Evolutionary conservation across 371 early-diverging fungal genomes (phyloP).

Genomic region (Mortierella polycephala): DNA sequence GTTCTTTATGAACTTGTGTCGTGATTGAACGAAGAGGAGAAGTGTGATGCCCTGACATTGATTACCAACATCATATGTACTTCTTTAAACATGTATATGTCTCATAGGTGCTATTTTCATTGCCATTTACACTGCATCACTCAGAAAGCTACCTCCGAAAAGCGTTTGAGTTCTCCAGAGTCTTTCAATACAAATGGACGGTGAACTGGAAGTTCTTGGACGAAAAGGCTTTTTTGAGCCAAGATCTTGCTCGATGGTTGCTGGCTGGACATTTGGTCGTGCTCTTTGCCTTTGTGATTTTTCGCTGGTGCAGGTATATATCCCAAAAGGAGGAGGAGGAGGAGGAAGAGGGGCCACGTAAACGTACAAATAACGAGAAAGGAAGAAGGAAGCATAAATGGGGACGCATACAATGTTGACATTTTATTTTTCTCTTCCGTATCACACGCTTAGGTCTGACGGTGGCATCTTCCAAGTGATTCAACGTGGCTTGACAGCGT

Average conservation of each 20-base stretch:
- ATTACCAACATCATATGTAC: background rate
- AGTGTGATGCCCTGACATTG: background rate
- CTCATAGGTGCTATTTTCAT: constrained; percentile 66
- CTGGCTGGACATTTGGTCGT: constrained; percentile 69
- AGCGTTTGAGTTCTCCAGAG: constrained; percentile 89
- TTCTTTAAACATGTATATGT: background rate
- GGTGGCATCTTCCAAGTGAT: constrained; percentile 66
- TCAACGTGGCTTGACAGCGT: constrained; percentile 55
- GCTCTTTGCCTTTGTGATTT: constrained; percentile 67
- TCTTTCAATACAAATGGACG: constrained; percentile 91
- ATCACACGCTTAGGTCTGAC: constrained; percentile 39
- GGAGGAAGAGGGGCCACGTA: background rate
- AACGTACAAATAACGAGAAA: background rate
- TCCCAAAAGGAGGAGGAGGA: background rate
- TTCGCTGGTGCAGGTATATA: constrained; percentile 62
- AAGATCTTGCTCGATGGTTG: constrained; percentile 67
- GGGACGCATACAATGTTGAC: background rate
- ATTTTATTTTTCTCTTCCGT: background rate
- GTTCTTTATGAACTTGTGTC: background rate
- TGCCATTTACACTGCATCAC: constrained; percentile 75
- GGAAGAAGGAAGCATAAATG: background rate
- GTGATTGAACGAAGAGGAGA: background rate
- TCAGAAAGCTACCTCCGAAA: constrained; percentile 74
- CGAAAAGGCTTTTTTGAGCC: constrained; percentile 72
- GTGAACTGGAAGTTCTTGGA: constrained; percentile 93